Evolutionary conservation across 805 yeast species (phyloP).

Genomic region (Trichomonascus vanleenenianus): DNA sequence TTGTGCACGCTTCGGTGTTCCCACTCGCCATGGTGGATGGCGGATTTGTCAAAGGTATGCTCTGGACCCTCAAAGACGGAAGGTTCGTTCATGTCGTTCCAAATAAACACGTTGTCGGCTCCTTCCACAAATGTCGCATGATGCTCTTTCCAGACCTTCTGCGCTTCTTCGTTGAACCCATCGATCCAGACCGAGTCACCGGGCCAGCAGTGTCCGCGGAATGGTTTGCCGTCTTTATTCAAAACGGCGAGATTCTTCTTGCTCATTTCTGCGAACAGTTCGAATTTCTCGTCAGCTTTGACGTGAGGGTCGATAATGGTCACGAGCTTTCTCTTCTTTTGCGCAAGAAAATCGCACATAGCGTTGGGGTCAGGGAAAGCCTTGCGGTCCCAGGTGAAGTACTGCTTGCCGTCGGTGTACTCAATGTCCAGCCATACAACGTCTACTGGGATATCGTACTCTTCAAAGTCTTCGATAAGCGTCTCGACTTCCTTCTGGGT

Average conservation of each 20-base stretch:
- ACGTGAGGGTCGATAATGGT: constrained; percentile 89
- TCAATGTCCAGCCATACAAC: constrained; percentile 93
- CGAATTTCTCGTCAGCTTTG: constrained; percentile 52
- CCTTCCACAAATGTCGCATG: constrained; percentile 31
- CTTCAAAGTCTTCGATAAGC: constrained; percentile 64
- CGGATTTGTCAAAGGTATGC: constrained; percentile 76
- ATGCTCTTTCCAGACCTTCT: constrained; percentile 17
- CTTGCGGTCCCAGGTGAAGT: constrained; percentile 81
- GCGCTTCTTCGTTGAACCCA: constrained; percentile 56
- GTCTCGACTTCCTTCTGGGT: constrained; percentile 78
- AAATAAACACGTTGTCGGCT: constrained; percentile 61
- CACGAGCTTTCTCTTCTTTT: constrained; percentile 72
- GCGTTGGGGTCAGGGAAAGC: constrained; percentile 66
- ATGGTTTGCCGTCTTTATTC: constrained; percentile 39
- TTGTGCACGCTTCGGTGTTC: constrained; percentile 91
- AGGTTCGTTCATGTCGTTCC: constrained; percentile 99
- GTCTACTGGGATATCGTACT: constrained; percentile 72
- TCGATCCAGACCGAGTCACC: constrained; percentile 95
- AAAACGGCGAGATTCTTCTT: constrained; percentile 49
- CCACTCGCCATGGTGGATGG: constrained; percentile 64
- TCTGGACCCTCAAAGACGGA: constrained; percentile 92
- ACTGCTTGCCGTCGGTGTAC: constrained; percentile 77
- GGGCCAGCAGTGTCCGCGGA: constrained; percentile 94
- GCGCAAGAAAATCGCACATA: constrained; percentile 58
- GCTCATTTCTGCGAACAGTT: constrained; percentile 47